These are phyloP conservation scores for Phytophthora podocarpi DNA, from an alignment of 352 stramenopile genomes.

Conservation along the genomic window DNA sequence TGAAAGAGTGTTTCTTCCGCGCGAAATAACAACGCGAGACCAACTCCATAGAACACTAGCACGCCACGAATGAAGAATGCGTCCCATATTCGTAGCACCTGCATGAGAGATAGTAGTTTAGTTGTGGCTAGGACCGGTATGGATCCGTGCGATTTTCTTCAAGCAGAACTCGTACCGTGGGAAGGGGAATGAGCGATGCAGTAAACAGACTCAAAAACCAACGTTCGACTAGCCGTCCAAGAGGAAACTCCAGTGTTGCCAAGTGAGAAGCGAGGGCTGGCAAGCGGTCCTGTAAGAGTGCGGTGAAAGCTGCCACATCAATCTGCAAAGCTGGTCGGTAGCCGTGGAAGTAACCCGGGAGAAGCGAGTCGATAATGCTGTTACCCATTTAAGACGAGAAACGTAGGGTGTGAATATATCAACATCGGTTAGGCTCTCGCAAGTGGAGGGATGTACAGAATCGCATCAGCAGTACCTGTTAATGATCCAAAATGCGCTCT, in stretches of 20 bases:
- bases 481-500: constrained; percentile 81
- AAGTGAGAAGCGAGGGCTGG: constrained; percentile 64
- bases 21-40: constrained; percentile 68
- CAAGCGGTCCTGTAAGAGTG: constrained; percentile 56
- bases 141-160: neutral
- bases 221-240: constrained; percentile 62
- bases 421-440: neutral
- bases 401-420: neutral
- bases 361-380: constrained; percentile 67
- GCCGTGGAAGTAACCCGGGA: constrained; percentile 82
- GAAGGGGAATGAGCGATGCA: constrained; percentile 61
- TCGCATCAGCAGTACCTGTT: constrained; percentile 56
- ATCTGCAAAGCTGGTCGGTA: constrained; percentile 74
- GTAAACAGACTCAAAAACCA: constrained; percentile 86
- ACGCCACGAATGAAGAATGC: constrained; percentile 77
- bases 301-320: constrained; percentile 61
- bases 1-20: constrained; percentile 73
- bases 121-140: neutral
- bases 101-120: neutral
- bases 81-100: constrained; percentile 83
- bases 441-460: neutral
- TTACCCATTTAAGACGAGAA: neutral
- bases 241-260: constrained; percentile 49
- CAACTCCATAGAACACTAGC: constrained; percentile 72
- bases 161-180: constrained; percentile 48